Base-by-base conservation (phyloP, 169 alveolate species). In the Plasmodium blacklocki region DNA sequence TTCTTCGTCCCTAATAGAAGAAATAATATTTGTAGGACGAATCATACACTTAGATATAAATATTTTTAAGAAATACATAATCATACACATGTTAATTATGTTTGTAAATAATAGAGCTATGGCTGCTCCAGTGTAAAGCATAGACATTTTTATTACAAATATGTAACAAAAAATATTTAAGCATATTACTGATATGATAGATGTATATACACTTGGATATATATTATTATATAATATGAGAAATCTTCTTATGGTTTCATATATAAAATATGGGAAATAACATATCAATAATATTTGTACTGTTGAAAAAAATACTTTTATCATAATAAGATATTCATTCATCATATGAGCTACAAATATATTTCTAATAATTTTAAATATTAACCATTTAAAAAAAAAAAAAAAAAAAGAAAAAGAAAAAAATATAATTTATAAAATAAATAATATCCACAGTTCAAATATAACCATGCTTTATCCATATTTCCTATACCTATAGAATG, bases 101-200 rank as follows among this genome's bases (percentile, higher is more conserved):
- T 47, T 75, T 0, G 75, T 62, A 6, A 62, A 19, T 5, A 75
- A 62, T 18, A 43, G 2, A 14, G 88, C 19, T 7, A 64, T 8
- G 12, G 75, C 19, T 9, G 74, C 88, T 1, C 88, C 88, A 18
- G 47, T 15, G n/a, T 75, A 63, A 11, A 9, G 45, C 88, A 75
- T 32, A 50, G 14, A 45, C 1, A 75, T 21, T 45, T 26, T 39
- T 9, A 75, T 39, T 4, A 75, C 75, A 26, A 75, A 75, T 4
- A 75, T 8, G 50, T 62, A 75, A 68, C 88, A 29, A 12, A 75
- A 75, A 43, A 75, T 43, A 63, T 62, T 64, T 50, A 75, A 64
- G 5, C 62, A 45, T 62, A 62, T 32, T 50, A 64, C 62, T n/a
- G 88, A 75, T 19, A 75, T 18, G n/a, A 75, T 21, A 50, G 88